phyloP scores from a whole-genome alignment of 495 filamentous ascomycete species.

The Penicillium dipodomyicola region DNA sequence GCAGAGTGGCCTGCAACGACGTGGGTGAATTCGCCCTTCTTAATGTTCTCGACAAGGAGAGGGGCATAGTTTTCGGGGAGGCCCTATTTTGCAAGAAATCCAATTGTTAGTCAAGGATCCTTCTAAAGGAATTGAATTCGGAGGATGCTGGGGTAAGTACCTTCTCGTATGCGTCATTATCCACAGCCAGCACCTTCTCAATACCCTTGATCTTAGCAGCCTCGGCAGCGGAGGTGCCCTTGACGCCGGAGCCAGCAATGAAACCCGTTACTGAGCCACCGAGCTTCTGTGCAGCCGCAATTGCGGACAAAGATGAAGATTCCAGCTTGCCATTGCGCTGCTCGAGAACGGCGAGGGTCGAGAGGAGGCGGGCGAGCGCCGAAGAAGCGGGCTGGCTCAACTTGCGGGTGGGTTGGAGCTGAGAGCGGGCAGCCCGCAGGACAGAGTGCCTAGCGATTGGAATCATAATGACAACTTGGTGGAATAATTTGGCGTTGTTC shows the following conservation, averaged over 20 bases:
- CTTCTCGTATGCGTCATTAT: conserved; percentile 90
- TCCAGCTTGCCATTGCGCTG: conserved; percentile 89
- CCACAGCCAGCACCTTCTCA: conserved; percentile 84
- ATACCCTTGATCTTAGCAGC: conserved; percentile 86
- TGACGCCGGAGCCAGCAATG: conserved; percentile 78
- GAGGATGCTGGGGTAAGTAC: conserved; percentile 37
- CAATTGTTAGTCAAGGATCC: conserved; percentile 4
- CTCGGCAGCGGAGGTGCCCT: conserved; percentile 72
- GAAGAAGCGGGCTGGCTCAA: conserved; percentile 39
- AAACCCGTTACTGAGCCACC: conserved; percentile 85
- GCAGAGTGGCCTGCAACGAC: conserved; percentile 88
- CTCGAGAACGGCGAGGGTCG: conserved; percentile 87
- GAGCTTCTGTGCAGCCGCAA: conserved; percentile 83
- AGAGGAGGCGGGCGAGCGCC: conserved; percentile 69
- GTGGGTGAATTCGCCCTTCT: conserved; percentile 88
- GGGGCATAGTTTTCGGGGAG: conserved; percentile 95
- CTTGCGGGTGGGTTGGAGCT: conserved; percentile 32
- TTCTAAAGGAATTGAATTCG: not conserved
- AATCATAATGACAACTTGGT: conserved; percentile 36
- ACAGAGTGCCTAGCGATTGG: conserved; percentile 43
- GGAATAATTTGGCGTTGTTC: conserved; percentile 10
- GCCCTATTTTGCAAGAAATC: conserved; percentile 51
- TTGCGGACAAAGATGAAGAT: conserved; percentile 74
- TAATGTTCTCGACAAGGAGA: conserved; percentile 90
- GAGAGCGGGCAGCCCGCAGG: conserved; percentile 50